Evolutionary conservation across 257 asterid species (phyloP), one percentile per base, ranked within the genome.

Genomic region (Catharanthus roseus): DNA sequence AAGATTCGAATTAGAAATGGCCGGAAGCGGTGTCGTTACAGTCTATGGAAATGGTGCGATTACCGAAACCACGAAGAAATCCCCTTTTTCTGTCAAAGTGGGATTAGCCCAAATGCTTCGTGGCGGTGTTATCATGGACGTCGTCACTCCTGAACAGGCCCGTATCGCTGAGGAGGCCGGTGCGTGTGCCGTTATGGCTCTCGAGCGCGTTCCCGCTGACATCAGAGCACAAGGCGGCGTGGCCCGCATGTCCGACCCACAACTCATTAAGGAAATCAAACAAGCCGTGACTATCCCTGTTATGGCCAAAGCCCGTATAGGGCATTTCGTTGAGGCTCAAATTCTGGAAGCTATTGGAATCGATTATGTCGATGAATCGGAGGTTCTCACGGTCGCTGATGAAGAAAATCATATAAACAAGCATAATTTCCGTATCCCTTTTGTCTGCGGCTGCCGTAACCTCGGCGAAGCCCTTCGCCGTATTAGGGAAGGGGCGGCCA

Each of bases 101-200:
- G 97, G 97, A 74, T 88, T 91, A 5, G 96, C 96, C 50, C 97
- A 91, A 83, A 91, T 91, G 97, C 97, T 91, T 80, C 95, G 96
- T 41, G 96, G 95, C 77, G 97, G 96, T 77, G 96, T 91, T 0
- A 91, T 91, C 80, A 91, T 91, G 97, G 97, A 91, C 82, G 97
- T 91, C 68, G 95, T 91, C 73, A 89, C 60, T n/a, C 76, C 97
- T 5, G 97, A 91, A 63, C 97, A 91, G 41, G 96, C 97, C 65
- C 90, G 97, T n/a, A 78, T 91, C 77, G 97, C 97, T 3, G 97
- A 91, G 80, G 96, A 89, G 42, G 97, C 96, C 56, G 96, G 97
- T 50, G 95, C 97, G 3, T 91, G 96, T 78, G 97, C 97, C 69
- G 97, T 91, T 75, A 91, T 91, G 97, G 97, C 97, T 3, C 77